Percentiles rank a stretch among this genome's conserved stretches.
phyloP scores from a whole-genome alignment of 192 early-diverging fungal genomes.

The Helicostylum pulchrum region DNA sequence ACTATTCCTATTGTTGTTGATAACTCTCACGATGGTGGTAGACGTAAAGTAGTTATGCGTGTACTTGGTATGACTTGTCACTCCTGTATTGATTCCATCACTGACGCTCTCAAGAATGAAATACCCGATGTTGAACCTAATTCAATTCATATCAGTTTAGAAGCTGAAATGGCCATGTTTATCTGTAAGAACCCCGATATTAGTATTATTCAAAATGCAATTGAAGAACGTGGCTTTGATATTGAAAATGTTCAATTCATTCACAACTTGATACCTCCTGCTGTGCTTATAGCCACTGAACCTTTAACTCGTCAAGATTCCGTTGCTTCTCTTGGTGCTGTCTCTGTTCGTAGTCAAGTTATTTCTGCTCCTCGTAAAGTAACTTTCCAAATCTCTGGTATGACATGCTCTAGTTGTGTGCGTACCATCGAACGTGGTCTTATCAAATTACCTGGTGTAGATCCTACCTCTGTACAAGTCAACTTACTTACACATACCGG shows the following conservation, averaged over 20 bases:
- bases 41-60: constrained; percentile 32
- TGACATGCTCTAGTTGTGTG: constrained; percentile 97
- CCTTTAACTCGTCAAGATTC: neutral
- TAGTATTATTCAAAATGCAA: constrained; percentile 36
- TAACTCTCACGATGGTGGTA: neutral
- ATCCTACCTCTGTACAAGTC: constrained; percentile 63
- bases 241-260: constrained; percentile 37
- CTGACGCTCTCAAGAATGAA: constrained; percentile 44
- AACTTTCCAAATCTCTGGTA: constrained; percentile 74
- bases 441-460: constrained; percentile 54
- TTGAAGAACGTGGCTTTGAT: constrained; percentile 66
- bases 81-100: constrained; percentile 75
- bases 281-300: neutral
- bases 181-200: constrained; percentile 17
- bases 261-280: constrained; percentile 21
- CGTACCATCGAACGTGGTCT: constrained; percentile 77
- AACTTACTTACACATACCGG: constrained; percentile 82
- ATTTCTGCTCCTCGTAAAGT: constrained; percentile 9
- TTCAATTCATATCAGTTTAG: constrained; percentile 43
- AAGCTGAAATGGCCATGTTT: constrained; percentile 38
- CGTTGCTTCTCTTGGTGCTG: constrained; percentile 1
- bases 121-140: constrained; percentile 45
- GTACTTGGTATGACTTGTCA: constrained; percentile 82
- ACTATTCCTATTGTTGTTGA: neutral
- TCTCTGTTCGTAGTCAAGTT: constrained; percentile 6